Percentiles rank a stretch among this genome's conserved stretches.
Evolutionary conservation across 129 eudicot species (phyloP).

Genomic region (Logfia minima): DNA sequence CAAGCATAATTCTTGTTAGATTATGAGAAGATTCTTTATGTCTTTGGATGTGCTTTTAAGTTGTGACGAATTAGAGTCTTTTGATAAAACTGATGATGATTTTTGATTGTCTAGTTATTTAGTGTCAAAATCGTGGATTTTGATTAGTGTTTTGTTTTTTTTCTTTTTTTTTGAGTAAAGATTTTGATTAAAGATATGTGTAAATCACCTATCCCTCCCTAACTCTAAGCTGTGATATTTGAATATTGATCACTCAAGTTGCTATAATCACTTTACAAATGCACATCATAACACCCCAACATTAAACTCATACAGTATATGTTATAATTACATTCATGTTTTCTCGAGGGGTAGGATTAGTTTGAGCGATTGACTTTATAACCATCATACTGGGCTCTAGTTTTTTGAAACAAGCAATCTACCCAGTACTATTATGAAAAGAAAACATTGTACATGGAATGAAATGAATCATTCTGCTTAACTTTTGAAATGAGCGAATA

Average conservation of each 20-base stretch:
- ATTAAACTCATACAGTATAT: not conserved
- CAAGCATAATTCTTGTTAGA: not conserved
- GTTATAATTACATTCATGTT: conserved; percentile 1
- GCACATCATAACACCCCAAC: not conserved
- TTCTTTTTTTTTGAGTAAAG: too few species aligned
- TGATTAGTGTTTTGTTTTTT: not conserved
- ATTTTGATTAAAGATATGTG: not conserved
- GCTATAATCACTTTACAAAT: not conserved
- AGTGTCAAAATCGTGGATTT: not conserved
- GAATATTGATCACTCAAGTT: not conserved
- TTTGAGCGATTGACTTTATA: not conserved
- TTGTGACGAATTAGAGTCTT: not conserved
- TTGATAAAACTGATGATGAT: not conserved
- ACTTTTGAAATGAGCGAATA: not conserved
- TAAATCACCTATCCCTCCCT: not conserved
- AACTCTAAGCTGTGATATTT: not conserved
- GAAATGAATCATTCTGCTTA: not conserved
- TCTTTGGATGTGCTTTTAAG: not conserved
- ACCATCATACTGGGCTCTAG: not conserved
- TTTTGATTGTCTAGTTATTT: not conserved
- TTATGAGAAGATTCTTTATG: too few species aligned
- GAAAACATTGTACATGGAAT: not conserved
- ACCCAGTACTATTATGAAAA: conserved; percentile 4
- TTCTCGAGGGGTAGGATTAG: not conserved
- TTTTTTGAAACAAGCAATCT: conserved; percentile 1